Base-by-base conservation (phyloP, 345 rosid species). In the Moringa oleifera region DNA sequence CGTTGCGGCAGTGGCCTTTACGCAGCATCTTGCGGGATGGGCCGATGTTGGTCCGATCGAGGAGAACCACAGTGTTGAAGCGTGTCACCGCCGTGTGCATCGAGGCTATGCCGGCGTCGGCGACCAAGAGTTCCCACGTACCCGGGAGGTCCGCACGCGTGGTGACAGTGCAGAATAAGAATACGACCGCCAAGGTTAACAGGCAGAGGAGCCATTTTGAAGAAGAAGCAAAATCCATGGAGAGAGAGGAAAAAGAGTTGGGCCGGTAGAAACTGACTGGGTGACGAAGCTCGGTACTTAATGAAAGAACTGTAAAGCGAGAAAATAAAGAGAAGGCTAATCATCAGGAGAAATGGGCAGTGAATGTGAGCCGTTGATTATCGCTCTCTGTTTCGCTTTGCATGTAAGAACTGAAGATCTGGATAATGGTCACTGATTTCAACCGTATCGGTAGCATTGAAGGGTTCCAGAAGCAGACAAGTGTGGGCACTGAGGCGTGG, bases 41-140 rank as follows among this genome's bases (percentile, higher is more conserved):
- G 23, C 98, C 98, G 61, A 80, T 88, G 83, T 91, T 76, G 22
- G 97, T 89, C 53, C 96, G 78, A 74, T 92, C 98, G 19, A 92
- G 73, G 67, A 92, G 89, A 55, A 92, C 71, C 28, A 89, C 96
- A 49, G 95, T 89, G 85, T 92, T 92, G 84, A 92, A 92, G 64
- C 96, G 91, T 0, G 98, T 92, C 17, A 92, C 95, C 23, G 88
- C 89, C 24, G 98, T 87, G 85, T 92, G 98, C 96, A 92, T 92
- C 63, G 98, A 89, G 64, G 98, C 78, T 58, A 92, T 73, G 18
- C 96, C 98, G 22, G 93, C 98, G 69, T 89, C 62, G 0, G 79
- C 64, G 61, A 87, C 75, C 20, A 87, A 45, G 15, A 92, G 75
- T 22, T 89, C 96, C 98, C 98, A 92, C 24, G 84, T 74, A 64